Conservation (phyloP, 176 grass and related monocot species). For the Oryza meridionalis region DNA sequence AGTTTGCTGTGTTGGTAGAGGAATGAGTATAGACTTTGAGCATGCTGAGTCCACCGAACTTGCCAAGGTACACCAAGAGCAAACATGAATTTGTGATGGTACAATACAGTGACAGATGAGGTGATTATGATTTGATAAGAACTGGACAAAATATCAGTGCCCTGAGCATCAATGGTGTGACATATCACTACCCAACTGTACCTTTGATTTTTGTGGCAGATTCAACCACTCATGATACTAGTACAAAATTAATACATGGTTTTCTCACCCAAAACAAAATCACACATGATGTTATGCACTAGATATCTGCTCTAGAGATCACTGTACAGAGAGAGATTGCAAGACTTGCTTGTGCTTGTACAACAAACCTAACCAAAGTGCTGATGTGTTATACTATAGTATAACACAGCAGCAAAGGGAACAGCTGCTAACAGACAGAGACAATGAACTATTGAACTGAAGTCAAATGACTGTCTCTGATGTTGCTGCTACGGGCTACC, state of each 20-base stretch:
- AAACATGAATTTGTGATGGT: conserved; percentile 12
- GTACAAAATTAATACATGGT: background rate
- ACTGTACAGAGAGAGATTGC: conserved; percentile 26
- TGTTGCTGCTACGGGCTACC: background rate
- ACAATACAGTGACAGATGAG: conserved; percentile 11
- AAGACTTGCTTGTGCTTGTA: background rate
- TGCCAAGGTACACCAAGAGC: conserved; percentile 2
- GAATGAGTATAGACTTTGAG: background rate
- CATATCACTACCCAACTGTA: conserved; percentile 26
- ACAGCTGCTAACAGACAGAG: background rate
- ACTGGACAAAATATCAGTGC: background rate
- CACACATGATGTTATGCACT: background rate
- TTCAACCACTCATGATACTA: background rate
- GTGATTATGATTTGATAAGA: conserved; percentile 13
- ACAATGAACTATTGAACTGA: background rate
- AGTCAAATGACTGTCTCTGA: background rate
- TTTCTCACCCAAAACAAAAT: background rate
- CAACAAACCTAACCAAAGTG: conserved; percentile 29
- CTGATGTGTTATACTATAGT: background rate
- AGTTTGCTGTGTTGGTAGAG: background rate
- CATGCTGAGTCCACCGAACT: background rate
- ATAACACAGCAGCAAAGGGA: background rate
- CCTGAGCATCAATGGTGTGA: conserved; percentile 4
- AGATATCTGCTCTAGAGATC: background rate
- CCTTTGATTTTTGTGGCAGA: conserved; percentile 2